Evolutionary conservation across 2,329 filamentous ascomycete species (phyloP), one percentile per base, ranked within the genome.

Genomic region (Coniochaeta sp.): DNA sequence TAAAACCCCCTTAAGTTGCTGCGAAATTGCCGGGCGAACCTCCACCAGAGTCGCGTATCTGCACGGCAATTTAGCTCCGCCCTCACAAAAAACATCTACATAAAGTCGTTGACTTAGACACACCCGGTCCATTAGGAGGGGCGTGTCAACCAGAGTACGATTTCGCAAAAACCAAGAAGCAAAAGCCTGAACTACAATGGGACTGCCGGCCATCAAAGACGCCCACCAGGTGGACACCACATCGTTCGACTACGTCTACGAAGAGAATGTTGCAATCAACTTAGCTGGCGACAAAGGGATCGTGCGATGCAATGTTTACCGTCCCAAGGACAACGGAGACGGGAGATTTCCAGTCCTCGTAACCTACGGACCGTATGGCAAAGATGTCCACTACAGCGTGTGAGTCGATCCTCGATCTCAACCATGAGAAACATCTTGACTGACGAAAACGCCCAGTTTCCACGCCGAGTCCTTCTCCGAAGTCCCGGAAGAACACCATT

Each of bases 351-450:
- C 83, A 0, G 82, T 85, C 0, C 61, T 86, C 14, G 77, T 83
- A 2, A 86, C 82, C 0, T 86, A 86, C 54, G 83, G 83, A 0
- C 83, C 83, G 0, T 86, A 86, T 54, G 83, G 83, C 48, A 87
- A 87, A 57, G 82, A 86, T 57, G 83, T 86, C 42, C 76, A 72
- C 10, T 86, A 86, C 59, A 70, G 72, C 53, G 70, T 74, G 70
- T 74, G 58, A 57, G 66, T 18, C 10, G 24, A 10, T 12, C 14
- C 13, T 7, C 28, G 28, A 16, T 20, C 33, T 40, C n/a, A 48
- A 6, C 13, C 16, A 10, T 22, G 14, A 38, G 2, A 22, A 48
- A 9, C 20, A 7, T 24, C 4, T 14, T n/a, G 1, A 22, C 14
- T 52, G 13, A 52, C 32, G 35, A 5, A 28, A 12, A 35, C 7